phyloP scores from a whole-genome alignment of 805 yeast species.

The Clavispora santaluciae region DNA sequence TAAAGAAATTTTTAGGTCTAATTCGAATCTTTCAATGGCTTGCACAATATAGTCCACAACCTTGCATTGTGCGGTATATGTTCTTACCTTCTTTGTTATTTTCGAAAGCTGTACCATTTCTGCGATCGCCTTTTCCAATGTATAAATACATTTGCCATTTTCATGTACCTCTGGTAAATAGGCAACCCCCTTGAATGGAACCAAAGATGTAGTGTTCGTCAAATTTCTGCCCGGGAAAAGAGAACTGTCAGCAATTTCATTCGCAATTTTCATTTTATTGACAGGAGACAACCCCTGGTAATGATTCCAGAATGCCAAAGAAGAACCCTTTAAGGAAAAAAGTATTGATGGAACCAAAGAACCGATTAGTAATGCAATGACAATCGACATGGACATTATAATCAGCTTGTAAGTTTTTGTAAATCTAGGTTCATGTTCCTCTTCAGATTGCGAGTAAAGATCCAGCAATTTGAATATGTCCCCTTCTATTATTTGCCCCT shows the following conservation, averaged over 20 bases:
- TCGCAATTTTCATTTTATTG: background rate
- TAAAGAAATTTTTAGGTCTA: conserved; percentile 53
- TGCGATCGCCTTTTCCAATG: conserved; percentile 28
- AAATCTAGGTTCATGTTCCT: background rate
- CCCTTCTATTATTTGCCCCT: background rate
- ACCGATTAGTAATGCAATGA: conserved; percentile 12
- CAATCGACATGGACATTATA: background rate
- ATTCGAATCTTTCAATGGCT: conserved; percentile 44
- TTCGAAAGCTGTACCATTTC: conserved; percentile 57
- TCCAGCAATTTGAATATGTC: background rate
- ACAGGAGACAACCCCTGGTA: conserved; percentile 18
- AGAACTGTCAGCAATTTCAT: background rate
- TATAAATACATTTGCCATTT: conserved; percentile 10
- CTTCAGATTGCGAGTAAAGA: background rate
- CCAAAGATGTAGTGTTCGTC: too few species aligned
- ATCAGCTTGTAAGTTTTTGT: background rate
- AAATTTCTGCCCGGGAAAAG: too few species aligned
- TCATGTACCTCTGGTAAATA: conserved; percentile 52
- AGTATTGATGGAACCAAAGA: conserved; percentile 20
- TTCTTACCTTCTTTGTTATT: conserved; percentile 52
- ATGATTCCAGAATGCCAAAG: conserved; percentile 19
- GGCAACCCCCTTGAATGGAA: conserved; percentile 54
- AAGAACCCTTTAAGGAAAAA: conserved; percentile 29
- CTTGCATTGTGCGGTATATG: conserved; percentile 58
- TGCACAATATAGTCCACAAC: conserved; percentile 51